These are phyloP conservation scores for Daldinia sp. DNA, from an alignment of 2,329 filamentous ascomycete species.

Conservation along the genomic window DNA sequence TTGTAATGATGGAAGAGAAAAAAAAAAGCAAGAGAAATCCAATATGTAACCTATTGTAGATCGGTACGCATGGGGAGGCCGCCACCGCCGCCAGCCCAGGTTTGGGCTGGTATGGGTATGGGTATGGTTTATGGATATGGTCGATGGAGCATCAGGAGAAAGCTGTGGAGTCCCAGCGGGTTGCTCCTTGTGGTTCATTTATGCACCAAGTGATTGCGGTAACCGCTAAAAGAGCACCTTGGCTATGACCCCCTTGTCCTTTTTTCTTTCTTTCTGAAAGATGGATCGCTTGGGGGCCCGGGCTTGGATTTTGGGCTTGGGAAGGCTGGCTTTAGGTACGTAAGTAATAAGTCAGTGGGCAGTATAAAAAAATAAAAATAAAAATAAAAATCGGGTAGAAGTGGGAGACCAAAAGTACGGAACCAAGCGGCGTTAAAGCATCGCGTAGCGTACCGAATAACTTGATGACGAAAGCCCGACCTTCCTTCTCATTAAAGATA, in stretches of 20 bases:
- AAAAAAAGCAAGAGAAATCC: slow-evolving; percentile 20
- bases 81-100: slow-evolving; percentile 30
- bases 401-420: background rate
- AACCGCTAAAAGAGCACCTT: slow-evolving; percentile 33
- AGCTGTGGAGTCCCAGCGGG: slow-evolving; percentile 35
- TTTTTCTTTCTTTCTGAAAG: slow-evolving; percentile 19
- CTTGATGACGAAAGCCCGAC: slow-evolving; percentile 12
- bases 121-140: slow-evolving; percentile 29
- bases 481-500: slow-evolving; percentile 10
- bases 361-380: no score
- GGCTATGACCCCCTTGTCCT: slow-evolving; percentile 28
- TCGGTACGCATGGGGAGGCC: slow-evolving; percentile 36
- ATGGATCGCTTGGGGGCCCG: slow-evolving; percentile 30
- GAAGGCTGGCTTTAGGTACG: background rate
- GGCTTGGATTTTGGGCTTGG: slow-evolving; percentile 9
- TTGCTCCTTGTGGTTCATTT: slow-evolving; percentile 40
- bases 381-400: no score
- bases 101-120: slow-evolving; percentile 16
- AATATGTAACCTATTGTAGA: slow-evolving; percentile 35
- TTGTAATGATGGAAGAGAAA: slow-evolving; percentile 2
- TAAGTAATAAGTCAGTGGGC: background rate
- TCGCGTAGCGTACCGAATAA: slow-evolving; percentile 9
- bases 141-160: slow-evolving; percentile 36
- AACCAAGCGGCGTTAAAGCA: background rate
- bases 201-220: slow-evolving; percentile 38